Percentiles rank a stretch among this genome's conserved stretches.
phyloP scores from a whole-genome alignment of 1,284 basidiomycete species.

The Takashimella tepidaria region DNA sequence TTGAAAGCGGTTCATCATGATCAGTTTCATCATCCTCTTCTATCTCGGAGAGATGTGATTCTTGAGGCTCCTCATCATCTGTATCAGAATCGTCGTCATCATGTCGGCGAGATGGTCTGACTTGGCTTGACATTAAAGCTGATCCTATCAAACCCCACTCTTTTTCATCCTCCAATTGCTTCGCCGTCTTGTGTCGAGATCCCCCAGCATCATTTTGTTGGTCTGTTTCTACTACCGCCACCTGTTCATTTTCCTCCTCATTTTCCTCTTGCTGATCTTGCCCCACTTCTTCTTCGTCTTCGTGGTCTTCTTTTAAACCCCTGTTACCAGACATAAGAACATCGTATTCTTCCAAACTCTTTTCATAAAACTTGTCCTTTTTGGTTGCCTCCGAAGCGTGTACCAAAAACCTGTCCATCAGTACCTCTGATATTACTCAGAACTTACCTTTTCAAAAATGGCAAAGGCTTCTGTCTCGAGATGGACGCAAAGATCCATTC shows the following conservation, averaged over 20 bases:
- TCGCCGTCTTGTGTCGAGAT: slow-evolving; percentile 1
- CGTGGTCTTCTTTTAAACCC: slow-evolving; percentile 9
- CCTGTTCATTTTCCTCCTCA: slow-evolving; percentile 31
- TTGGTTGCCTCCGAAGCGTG: slow-evolving; percentile 37
- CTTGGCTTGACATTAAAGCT: slow-evolving; percentile 1
- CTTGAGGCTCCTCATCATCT: slow-evolving; percentile 11
- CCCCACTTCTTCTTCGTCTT: slow-evolving; percentile 3
- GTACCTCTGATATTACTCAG: background rate
- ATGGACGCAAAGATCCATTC: slow-evolving; percentile 78
- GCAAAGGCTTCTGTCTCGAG: slow-evolving; percentile 53
- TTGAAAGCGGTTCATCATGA: slow-evolving; percentile 17
- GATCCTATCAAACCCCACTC: slow-evolving; percentile 26
- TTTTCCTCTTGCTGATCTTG: slow-evolving; percentile 40
- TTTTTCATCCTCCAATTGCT: slow-evolving; percentile 16
- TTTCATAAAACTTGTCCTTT: slow-evolving; percentile 33
- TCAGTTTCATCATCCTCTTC: slow-evolving; percentile 39
- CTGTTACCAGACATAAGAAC: slow-evolving; percentile 25
- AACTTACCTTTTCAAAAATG: slow-evolving; percentile 62
- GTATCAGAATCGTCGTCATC: slow-evolving; percentile 11
- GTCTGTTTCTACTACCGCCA: background rate
- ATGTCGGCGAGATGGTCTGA: background rate
- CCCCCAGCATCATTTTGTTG: background rate
- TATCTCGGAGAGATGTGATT: background rate
- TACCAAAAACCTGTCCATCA: slow-evolving; percentile 35
- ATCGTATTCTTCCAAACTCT: slow-evolving; percentile 33